These are phyloP conservation scores for Tetrastigma voinierianum DNA, from an alignment of 164 flowering plant species.

Conservation along the genomic window DNA sequence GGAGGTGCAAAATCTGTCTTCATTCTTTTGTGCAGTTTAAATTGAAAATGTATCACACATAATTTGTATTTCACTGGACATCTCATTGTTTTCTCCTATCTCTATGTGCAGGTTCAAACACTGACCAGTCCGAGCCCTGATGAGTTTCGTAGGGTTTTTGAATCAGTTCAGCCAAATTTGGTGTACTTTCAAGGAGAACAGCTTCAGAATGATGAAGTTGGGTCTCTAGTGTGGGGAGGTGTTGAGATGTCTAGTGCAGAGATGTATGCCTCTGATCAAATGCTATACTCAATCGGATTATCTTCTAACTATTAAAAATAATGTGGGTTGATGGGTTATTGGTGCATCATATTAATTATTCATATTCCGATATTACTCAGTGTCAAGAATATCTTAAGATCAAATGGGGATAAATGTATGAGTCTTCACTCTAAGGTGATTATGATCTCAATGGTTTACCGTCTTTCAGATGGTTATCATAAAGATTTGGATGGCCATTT, in stretches of 20 bases:
- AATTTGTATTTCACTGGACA: not conserved
- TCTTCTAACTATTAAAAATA: not conserved
- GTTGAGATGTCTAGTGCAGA: conserved; percentile 45
- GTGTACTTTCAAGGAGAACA: conserved; percentile 73
- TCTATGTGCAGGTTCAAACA: conserved; percentile 53
- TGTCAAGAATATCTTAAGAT: too few species aligned
- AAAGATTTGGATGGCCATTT: too few species aligned
- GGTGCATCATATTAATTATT: too few species aligned
- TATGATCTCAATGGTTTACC: too few species aligned
- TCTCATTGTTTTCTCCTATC: not conserved
- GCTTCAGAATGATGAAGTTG: conserved; percentile 50
- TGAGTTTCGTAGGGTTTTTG: conserved; percentile 51
- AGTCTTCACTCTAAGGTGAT: too few species aligned
- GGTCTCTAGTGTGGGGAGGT: conserved; percentile 57
- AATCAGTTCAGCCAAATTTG: conserved; percentile 51
- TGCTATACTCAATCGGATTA: too few species aligned
- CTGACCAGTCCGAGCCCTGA: conserved; percentile 52
- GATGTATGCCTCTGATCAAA: too few species aligned
- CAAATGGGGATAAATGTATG: too few species aligned
- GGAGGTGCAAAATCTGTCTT: conserved; percentile 44
- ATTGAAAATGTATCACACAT: not conserved
- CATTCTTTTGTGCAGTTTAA: not conserved
- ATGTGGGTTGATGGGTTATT: not conserved
- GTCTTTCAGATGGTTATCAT: too few species aligned
- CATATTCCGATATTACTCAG: too few species aligned